These are phyloP conservation scores for Vigna hirtella DNA, from an alignment of 306 rosid genomes.

Conservation along the genomic window DNA sequence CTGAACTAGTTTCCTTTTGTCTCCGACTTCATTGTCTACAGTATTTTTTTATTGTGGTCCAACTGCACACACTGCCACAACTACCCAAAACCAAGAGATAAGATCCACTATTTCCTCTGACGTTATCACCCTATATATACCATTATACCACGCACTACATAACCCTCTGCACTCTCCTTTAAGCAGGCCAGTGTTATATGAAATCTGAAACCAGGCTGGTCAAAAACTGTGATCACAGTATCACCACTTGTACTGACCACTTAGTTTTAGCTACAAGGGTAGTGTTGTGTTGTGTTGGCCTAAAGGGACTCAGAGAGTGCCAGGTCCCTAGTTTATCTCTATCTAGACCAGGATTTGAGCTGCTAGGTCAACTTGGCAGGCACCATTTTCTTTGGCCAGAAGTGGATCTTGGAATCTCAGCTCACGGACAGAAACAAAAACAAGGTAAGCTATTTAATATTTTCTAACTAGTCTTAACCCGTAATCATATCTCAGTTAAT, in stretches of 20 bases:
- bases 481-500: not conserved
- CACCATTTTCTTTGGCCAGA: slow-evolving; percentile 14
- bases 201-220: slow-evolving; percentile 9
- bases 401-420: slow-evolving; percentile 25
- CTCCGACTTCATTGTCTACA: slow-evolving; percentile 20
- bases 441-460: not conserved
- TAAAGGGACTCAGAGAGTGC: not conserved
- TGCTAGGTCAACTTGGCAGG: slow-evolving; percentile 1
- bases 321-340: slow-evolving; percentile 8
- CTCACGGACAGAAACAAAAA: not conserved
- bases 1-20: slow-evolving; percentile 27
- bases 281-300: not conserved
- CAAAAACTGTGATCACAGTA: not conserved
- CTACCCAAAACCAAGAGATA: slow-evolving; percentile 19
- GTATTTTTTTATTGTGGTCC: slow-evolving; percentile 38
- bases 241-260: not conserved
- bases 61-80: not conserved
- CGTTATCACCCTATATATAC: slow-evolving; percentile 30
- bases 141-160: slow-evolving; percentile 21
- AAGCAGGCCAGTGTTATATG: not conserved
- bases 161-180: not conserved
- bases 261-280: slow-evolving; percentile 1
- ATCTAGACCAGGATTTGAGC: slow-evolving; percentile 4
- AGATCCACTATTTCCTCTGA: slow-evolving; percentile 37
- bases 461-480: not conserved